Conservation (phyloP, 495 filamentous ascomycete species). For the Aspergillus taichungensis region DNA sequence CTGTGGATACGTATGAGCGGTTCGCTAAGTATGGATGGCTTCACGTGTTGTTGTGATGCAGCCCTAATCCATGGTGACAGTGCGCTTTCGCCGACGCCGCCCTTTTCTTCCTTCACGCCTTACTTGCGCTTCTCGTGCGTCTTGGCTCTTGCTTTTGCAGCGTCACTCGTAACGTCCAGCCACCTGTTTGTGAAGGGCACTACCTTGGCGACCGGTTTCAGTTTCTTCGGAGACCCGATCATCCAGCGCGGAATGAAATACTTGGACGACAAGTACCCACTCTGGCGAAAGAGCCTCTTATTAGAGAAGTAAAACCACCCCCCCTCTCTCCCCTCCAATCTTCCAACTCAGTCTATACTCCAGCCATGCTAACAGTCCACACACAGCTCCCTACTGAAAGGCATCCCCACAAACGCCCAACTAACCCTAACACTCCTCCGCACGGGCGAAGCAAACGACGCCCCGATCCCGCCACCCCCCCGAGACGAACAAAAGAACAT, state of each 20-base stretch:
- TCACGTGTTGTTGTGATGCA: not conserved
- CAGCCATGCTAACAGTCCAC: not conserved
- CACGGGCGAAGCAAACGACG: slow-evolving; percentile 74
- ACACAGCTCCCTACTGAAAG: slow-evolving; percentile 62
- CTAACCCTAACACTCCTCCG: slow-evolving; percentile 78
- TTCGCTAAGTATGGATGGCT: slow-evolving; percentile 56
- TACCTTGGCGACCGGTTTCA: slow-evolving; percentile 58
- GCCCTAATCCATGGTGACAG: slow-evolving; percentile 23
- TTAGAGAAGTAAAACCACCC: slow-evolving; percentile 52
- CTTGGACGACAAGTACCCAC: slow-evolving; percentile 57
- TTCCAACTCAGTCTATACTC: slow-evolving; percentile 1
- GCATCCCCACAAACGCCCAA: slow-evolving; percentile 84
- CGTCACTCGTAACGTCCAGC: slow-evolving; percentile 55
- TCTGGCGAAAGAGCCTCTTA: slow-evolving; percentile 69
- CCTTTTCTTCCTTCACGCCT: slow-evolving; percentile 57
- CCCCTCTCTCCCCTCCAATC: not conserved
- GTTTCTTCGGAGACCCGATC: slow-evolving; percentile 75
- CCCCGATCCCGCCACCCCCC: slow-evolving; percentile 70
- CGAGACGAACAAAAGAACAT: slow-evolving; percentile 39
- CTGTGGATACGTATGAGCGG: slow-evolving; percentile 72
- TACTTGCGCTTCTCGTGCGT: slow-evolving; percentile 55
- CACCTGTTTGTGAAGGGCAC: slow-evolving; percentile 65
- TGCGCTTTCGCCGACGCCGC: slow-evolving; percentile 67
- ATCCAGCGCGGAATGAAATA: slow-evolving; percentile 48
- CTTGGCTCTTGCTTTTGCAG: slow-evolving; percentile 46